Base-by-base conservation (phyloP, 1,284 basidiomycete genomes). In the Cutaneotrichosporon mucoides region DNA sequence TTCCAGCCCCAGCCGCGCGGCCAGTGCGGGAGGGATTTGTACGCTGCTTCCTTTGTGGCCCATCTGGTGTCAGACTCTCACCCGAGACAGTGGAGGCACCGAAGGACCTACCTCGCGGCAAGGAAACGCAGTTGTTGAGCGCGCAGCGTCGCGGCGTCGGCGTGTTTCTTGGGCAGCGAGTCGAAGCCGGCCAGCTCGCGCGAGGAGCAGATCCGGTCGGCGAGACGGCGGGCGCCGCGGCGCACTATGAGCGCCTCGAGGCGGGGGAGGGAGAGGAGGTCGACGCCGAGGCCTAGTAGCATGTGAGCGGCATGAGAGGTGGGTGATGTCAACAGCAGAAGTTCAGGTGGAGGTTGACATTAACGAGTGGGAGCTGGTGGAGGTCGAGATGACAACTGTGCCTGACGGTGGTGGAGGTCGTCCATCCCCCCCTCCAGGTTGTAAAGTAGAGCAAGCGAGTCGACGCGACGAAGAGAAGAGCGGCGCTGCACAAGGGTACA, bases 11-110 rank as follows among this genome's bases (percentile, higher is more conserved):
- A 84, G n/a, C 88, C 83, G 16, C 73, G 79, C 44, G 82, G 69
- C 33, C 68, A 61, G 88, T 86, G 67, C n/a, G 86, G 90, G 57
- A 92, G 70, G 0, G 92, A 90, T 74, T 96, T 95, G 80, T 92
- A 94, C 0, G 88, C 86, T 0, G 92, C 90, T 79, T 95, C 92
- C 71, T 96, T 96, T 40, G 88, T 81, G 48, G 86, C 83, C 89
- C 89, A 92, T 38, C 89, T 92, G 61, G 9, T 62, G 53, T 61
- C 15, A 52, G 64, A 45, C n/a, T 10, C 4, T 24, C 34, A 33
- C 24, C 24, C 24, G 2, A 24, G 24, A 24, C 24, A 24, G 24
- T 24, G 24, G 24, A n/a, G n/a, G n/a, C n/a, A 13, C 2, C 6
- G 44, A 3, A 16, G 44, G 16, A 52, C 61, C 1, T 12, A 63